A percentile compares a stretch with the other conserved stretches of the same genome.
Evolutionary conservation across 2,329 filamentous ascomycete species (phyloP).

Genomic region (Claviceps cyperi): DNA sequence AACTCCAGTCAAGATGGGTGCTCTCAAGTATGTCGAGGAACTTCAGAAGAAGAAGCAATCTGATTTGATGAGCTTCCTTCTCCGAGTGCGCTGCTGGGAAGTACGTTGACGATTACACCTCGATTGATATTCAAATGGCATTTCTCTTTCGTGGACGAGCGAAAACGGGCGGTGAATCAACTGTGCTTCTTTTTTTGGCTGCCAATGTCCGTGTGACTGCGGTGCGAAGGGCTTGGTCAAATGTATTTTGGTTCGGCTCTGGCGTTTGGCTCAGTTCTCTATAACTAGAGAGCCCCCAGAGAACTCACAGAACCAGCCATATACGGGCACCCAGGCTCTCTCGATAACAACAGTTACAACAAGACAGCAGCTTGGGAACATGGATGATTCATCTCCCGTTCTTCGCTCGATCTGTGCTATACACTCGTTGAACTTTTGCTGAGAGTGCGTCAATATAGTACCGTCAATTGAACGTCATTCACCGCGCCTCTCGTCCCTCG

Average conservation of each 20-base stretch:
- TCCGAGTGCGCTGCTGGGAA: conserved; percentile 99
- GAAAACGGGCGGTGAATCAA: conserved; percentile 6
- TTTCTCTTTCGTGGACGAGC: conserved; percentile 19
- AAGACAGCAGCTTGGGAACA: not conserved
- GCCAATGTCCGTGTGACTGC: not conserved
- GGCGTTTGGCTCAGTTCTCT: no score
- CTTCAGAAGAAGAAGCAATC: conserved; percentile 99
- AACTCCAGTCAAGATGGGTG: conserved; percentile 71
- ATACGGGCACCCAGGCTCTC: not conserved
- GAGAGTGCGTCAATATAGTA: conserved; percentile 99
- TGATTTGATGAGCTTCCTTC: conserved; percentile 99
- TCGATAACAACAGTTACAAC: not conserved
- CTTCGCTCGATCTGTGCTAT: conserved; percentile 44
- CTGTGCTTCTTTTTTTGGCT: conserved; percentile 8
- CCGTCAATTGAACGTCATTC: conserved; percentile 98
- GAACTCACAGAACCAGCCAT: not conserved
- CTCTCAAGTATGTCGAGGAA: conserved; percentile 99
- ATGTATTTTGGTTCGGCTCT: not conserved
- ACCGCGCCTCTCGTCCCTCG: conserved; percentile 94
- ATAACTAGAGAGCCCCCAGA: no score
- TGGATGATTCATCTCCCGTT: not conserved
- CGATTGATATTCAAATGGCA: conserved; percentile 11
- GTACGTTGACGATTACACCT: conserved; percentile 47
- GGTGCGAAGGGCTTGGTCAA: not conserved
- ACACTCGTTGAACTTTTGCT: conserved; percentile 99